phyloP scores from a whole-genome alignment of 352 stramenopile genomes.

The Phytophthora foliorum region DNA sequence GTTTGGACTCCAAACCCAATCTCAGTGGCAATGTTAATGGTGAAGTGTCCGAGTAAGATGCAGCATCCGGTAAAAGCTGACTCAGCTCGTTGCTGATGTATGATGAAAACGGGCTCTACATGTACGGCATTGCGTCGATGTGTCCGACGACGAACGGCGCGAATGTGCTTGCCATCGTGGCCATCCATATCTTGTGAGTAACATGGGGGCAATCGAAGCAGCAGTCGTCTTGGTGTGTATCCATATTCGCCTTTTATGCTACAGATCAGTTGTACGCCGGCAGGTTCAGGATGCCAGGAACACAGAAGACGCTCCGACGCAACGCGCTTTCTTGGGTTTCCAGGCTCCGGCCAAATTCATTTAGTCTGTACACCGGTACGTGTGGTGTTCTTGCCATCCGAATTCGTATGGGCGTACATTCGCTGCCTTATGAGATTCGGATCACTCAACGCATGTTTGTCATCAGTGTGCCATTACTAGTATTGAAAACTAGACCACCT shows the following conservation, averaged over 20 bases:
- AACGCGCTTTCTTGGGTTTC: no score
- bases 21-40: neutral
- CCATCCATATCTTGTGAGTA: conserved; percentile 19
- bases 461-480: no score
- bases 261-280: conserved; percentile 16
- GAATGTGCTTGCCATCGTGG: conserved; percentile 10
- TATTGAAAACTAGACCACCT: neutral
- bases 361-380: no score
- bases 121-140: no score
- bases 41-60: no score
- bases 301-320: no score
- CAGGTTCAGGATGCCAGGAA: no score
- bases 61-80: neutral
- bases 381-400: no score
- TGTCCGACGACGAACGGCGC: neutral
- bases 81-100: neutral
- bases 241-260: conserved; percentile 32
- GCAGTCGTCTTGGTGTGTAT: conserved; percentile 19
- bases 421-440: no score
- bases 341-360: no score
- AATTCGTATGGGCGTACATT: no score
- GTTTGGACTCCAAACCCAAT: neutral
- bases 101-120: neutral
- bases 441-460: neutral
- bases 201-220: conserved; percentile 8